Conservation (phyloP, 257 asterid species). For the Lycium ferocissimum region DNA sequence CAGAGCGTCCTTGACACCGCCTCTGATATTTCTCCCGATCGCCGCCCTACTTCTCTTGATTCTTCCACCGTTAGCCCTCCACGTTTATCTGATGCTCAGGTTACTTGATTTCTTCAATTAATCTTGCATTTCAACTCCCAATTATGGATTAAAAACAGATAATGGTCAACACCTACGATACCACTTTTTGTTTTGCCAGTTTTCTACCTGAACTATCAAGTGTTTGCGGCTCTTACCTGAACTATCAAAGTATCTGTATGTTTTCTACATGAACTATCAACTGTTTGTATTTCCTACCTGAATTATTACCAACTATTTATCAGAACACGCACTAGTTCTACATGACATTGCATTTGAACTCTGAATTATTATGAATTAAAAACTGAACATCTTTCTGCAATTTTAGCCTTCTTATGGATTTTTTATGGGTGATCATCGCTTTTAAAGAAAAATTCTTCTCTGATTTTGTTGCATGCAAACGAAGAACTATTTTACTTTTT, state of each 20-base stretch:
- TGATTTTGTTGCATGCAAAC: not conserved
- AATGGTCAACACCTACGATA: too few relatives aligned
- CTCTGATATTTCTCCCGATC: conserved; percentile 54
- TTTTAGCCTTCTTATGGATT: not conserved
- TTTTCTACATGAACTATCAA: too few relatives aligned
- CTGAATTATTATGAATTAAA: not conserved
- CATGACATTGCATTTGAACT: not conserved
- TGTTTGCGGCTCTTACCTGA: too few relatives aligned
- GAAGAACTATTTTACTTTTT: not conserved
- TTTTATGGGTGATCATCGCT: not conserved
- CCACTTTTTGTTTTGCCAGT: too few relatives aligned
- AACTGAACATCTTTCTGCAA: too few relatives aligned
- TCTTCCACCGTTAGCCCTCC: conserved; percentile 51
- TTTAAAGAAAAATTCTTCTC: not conserved
- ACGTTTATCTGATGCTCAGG: conserved; percentile 55
- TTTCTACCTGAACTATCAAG: too few relatives aligned
- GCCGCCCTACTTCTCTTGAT: conserved; percentile 35
- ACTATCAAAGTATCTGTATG: too few relatives aligned
- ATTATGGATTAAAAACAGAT: not conserved
- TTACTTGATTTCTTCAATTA: conserved; percentile 27
- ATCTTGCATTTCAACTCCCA: not conserved
- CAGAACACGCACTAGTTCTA: too few relatives aligned
- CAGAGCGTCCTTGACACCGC: conserved; percentile 45
- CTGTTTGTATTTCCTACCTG: too few relatives aligned
- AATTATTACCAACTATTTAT: too few relatives aligned